These are phyloP conservation scores for Claviceps paspali DNA, from an alignment of 2,329 filamentous ascomycete species.

Conservation along the genomic window DNA sequence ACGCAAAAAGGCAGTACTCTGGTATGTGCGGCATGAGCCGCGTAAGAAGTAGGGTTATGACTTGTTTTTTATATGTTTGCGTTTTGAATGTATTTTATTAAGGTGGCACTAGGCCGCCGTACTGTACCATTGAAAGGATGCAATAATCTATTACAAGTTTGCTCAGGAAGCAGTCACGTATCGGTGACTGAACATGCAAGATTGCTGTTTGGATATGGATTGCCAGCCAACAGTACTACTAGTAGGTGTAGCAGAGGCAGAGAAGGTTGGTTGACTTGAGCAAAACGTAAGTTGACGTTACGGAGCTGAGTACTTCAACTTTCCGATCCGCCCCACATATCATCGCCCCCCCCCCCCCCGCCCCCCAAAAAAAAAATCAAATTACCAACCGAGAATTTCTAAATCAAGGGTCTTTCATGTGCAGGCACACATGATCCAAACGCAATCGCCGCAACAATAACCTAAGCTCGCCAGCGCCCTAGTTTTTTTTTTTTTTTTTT, in stretches of 20 bases:
- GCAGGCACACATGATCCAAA: too few species aligned
- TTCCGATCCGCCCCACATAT: not conserved
- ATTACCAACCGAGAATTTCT: not conserved
- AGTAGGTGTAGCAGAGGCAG: too few species aligned
- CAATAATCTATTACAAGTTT: conserved; percentile 6
- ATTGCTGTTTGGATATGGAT: too few species aligned
- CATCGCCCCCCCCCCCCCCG: too few species aligned
- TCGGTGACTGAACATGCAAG: too few species aligned
- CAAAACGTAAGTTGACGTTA: too few species aligned
- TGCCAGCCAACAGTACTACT: too few species aligned
- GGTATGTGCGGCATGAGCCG: not conserved
- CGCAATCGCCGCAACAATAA: too few species aligned
- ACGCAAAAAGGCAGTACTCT: not conserved
- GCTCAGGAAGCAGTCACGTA: not conserved
- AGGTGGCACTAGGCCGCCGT: conserved; percentile 2
- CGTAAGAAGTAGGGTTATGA: conserved; percentile 2
- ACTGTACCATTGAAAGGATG: conserved; percentile 2
- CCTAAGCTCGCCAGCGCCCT: too few species aligned
- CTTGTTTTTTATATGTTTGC: conserved; percentile 6
- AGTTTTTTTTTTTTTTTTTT: too few species aligned
- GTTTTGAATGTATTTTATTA: conserved; percentile 7
- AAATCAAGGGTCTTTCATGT: not conserved
- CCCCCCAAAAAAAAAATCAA: not conserved
- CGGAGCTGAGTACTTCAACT: too few species aligned
- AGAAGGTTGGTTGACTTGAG: too few species aligned